These are phyloP conservation scores for Endoconidiophora laricicola DNA, from an alignment of 2,329 filamentous ascomycete genomes.

Conservation along the genomic window DNA sequence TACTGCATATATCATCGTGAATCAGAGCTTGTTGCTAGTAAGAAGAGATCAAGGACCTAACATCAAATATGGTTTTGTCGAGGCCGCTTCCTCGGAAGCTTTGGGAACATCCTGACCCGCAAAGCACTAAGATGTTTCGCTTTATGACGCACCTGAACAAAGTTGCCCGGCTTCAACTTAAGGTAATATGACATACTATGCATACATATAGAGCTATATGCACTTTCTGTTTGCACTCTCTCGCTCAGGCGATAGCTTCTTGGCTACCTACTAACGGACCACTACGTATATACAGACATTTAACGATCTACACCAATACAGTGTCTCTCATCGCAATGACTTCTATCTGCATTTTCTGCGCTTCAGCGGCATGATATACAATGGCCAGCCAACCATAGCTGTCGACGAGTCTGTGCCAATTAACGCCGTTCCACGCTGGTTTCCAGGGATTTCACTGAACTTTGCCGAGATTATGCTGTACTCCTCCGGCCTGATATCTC, in stretches of 20 bases:
- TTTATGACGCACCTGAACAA: constrained; percentile 51
- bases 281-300: constrained; percentile 34
- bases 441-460: constrained; percentile 55
- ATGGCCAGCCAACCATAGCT: constrained; percentile 39
- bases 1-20: too few species aligned
- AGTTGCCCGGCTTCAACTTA: constrained; percentile 37
- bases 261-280: neutral
- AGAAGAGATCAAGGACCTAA: too few species aligned
- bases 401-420: constrained; percentile 57
- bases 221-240: too few species aligned
- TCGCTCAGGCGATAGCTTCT: too few species aligned
- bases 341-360: constrained; percentile 54
- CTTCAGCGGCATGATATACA: constrained; percentile 42
- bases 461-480: constrained; percentile 71
- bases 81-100: constrained; percentile 36
- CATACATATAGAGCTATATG: too few species aligned
- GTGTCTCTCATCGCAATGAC: constrained; percentile 39
- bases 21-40: too few species aligned
- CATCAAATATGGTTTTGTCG: too few species aligned
- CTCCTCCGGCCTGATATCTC: constrained; percentile 20
- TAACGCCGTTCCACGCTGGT: constrained; percentile 59
- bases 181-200: constrained; percentile 24
- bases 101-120: constrained; percentile 48
- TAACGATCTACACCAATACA: constrained; percentile 53
- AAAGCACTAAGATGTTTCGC: constrained; percentile 45